Percentiles rank a stretch among this genome's conserved stretches.
These are phyloP conservation scores for Suhomyces kilbournensis DNA, from an alignment of 805 yeast species.

Conservation along the genomic window DNA sequence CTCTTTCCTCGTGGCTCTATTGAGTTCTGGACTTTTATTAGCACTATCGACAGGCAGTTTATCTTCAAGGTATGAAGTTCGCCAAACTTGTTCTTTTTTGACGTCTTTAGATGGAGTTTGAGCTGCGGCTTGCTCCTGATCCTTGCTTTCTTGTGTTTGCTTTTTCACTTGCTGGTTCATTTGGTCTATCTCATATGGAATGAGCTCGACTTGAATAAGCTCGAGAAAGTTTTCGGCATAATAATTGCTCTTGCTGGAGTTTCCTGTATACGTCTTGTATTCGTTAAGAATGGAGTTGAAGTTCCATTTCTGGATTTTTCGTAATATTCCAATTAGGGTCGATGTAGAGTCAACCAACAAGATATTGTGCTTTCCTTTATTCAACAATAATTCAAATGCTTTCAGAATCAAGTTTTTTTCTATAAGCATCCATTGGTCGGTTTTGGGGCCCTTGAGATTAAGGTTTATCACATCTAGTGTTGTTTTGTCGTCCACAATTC, in stretches of 20 bases:
- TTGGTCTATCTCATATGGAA: constrained; percentile 39
- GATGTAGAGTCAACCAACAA: constrained; percentile 78
- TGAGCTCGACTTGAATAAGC: constrained; percentile 54
- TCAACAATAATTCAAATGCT: constrained; percentile 63
- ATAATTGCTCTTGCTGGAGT: constrained; percentile 72
- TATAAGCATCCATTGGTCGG: constrained; percentile 74
- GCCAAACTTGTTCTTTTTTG: background rate
- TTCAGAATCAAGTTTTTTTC: constrained; percentile 62
- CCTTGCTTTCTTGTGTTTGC: constrained; percentile 9
- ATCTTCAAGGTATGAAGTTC: background rate
- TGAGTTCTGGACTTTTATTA: background rate
- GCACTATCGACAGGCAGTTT: background rate
- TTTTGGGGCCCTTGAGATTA: constrained; percentile 21
- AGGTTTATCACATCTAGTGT: constrained; percentile 25
- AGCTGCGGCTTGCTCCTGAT: background rate
- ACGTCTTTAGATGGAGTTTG: background rate
- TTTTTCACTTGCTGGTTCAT: constrained; percentile 18
- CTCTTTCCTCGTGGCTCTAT: constrained; percentile 2
- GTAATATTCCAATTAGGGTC: constrained; percentile 73
- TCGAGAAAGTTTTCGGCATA: constrained; percentile 82
- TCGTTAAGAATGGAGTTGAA: constrained; percentile 81
- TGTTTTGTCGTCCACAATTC: constrained; percentile 1
- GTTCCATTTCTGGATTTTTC: constrained; percentile 87
- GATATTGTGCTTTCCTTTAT: constrained; percentile 62
- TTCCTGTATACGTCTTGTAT: constrained; percentile 63